A percentile compares a stretch with the other conserved stretches of the same genome.
Evolutionary conservation across 768 basidiomycete species (phyloP).

Genomic region (Boletus vinaceobasis): DNA sequence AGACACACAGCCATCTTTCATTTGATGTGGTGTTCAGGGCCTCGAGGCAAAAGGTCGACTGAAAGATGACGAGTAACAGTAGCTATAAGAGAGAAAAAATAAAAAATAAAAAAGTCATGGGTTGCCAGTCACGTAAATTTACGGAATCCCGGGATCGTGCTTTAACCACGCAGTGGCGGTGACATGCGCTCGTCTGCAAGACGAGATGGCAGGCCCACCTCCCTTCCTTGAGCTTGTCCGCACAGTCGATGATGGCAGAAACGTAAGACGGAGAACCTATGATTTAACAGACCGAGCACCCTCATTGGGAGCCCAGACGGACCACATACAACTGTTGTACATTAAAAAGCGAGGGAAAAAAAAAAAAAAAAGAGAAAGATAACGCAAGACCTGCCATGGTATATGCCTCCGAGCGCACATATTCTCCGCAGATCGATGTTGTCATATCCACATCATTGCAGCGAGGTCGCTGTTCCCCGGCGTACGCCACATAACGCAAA

Average conservation of each 20-base stretch:
- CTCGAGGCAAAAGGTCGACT: constrained; percentile 8
- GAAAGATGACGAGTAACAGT: neutral
- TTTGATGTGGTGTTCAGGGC: neutral
- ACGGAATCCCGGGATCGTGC: neutral
- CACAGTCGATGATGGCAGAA: constrained; percentile 9
- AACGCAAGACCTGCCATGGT: neutral
- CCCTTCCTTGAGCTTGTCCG: neutral
- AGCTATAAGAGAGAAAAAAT: neutral
- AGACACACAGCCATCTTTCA: constrained; percentile 18
- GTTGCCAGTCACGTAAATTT: constrained; percentile 20
- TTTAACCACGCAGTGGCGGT: constrained; percentile 27
- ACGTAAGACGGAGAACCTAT: constrained; percentile 16
- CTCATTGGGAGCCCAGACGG: constrained; percentile 11
- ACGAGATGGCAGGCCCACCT: neutral
- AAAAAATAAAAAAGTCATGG: neutral
- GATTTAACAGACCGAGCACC: constrained; percentile 18
- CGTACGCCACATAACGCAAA: constrained; percentile 29
- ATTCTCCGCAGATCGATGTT: constrained; percentile 28
- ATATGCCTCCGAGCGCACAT: constrained; percentile 17
- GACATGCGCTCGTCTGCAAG: constrained; percentile 16
- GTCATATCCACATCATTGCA: constrained; percentile 32
- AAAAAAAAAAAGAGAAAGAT: constrained; percentile 6
- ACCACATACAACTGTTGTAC: constrained; percentile 3
- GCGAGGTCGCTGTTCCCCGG: constrained; percentile 25
- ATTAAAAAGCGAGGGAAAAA: constrained; percentile 11